Percentiles rank a stretch among this genome's conserved stretches.
Evolutionary conservation across 495 filamentous ascomycete species (phyloP).

Genomic region (Hypoxylon fuscum): DNA sequence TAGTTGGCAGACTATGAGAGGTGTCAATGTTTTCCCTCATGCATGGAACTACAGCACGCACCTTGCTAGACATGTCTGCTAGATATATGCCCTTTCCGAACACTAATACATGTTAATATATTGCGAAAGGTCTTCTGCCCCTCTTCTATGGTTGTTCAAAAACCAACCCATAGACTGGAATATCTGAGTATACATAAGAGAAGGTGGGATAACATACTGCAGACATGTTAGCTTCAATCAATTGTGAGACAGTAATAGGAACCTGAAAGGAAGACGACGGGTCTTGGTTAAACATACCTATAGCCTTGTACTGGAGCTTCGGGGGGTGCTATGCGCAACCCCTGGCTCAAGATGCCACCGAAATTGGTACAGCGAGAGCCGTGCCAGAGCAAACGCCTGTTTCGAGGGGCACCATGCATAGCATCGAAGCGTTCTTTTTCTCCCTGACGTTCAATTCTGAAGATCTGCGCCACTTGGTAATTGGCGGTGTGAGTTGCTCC

Average conservation of each 20-base stretch:
- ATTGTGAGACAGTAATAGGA: neutral
- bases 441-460: conserved; percentile 80
- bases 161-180: no score
- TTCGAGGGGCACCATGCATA: conserved; percentile 53
- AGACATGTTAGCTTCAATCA: conserved; percentile 11
- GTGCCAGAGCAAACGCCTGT: conserved; percentile 85
- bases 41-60: conserved; percentile 5
- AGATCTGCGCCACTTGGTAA: conserved; percentile 76
- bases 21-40: conserved; percentile 50
- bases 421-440: conserved; percentile 73
- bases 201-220: conserved; percentile 16
- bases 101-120: conserved; percentile 37
- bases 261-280: neutral
- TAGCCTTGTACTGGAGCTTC: conserved; percentile 82
- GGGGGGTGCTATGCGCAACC: conserved; percentile 85
- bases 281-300: conserved; percentile 48
- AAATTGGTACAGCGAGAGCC: conserved; percentile 82
- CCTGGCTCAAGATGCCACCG: conserved; percentile 83
- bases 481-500: conserved; percentile 67
- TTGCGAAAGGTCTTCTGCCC: conserved; percentile 19
- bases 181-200: neutral
- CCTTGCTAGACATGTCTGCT: conserved; percentile 76
- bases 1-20: conserved; percentile 71
- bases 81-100: conserved; percentile 94
- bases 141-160: no score